Base-by-base conservation (phyloP, 352 stramenopile species). In the Pythium brachiatum region DNA sequence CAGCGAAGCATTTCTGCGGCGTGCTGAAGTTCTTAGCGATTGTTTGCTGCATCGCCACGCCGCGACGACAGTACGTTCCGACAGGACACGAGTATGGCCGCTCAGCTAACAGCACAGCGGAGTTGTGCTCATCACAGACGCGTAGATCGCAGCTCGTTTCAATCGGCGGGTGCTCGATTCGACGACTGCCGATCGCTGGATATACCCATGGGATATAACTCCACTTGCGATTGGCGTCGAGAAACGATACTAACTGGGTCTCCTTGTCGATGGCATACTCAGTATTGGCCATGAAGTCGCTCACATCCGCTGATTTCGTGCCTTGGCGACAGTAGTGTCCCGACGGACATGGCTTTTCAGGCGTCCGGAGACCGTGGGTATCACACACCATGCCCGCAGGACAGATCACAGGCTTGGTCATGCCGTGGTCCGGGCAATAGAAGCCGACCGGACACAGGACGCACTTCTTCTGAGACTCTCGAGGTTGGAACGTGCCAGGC, bases 51-150 rank as follows among this genome's bases (percentile, higher is more conserved):
- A 66, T 78, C 5, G 82, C 72, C 29, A 96, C 93, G 13, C 97
- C 97, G 31, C 86, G 78, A 8, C 83, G 74, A 72, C 97, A 99
- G 65, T 96, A 99, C 21, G 74, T 89, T 9, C 95, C 96, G 16
- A 98, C 70, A 0, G 94, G 94, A 72, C 97, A 99, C 16, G 93
- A 73, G 64, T 98, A 97, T 21, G 97, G 97, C n/a, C 88, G 78
- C 62, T 98, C 92, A 6, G 95, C 86, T 4, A 96, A 56, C 20
- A 92, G 60, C 32, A 63, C 29, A 0, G 60, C 72, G 1, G 67
- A 21, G 44, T 73, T 77, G 62, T 55, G 62, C 61, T 84, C 73
- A 5, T 83, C 70, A 57, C 83, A 92, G 1, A 92, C 47, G 2
- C 72, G 78, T 29, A 57, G 34, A 5, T 78, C 66, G n/a, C 84